Base-by-base conservation (phyloP, 768 basidiomycete genomes). In the Russula compacta region DNA sequence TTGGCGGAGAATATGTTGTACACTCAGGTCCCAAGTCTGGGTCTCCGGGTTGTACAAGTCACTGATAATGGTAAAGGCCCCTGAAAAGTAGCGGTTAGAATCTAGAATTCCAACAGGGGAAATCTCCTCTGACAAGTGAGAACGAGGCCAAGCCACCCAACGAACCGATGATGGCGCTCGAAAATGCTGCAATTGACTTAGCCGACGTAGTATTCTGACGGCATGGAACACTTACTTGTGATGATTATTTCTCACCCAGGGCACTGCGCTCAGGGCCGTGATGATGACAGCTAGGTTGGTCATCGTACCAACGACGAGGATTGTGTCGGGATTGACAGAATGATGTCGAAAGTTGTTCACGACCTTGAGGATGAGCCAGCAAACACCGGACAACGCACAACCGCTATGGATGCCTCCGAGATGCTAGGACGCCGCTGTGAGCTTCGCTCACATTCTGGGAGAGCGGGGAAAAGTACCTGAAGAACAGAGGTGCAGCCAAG, bases 401-500 rank as follows among this genome's bases (percentile, higher is more conserved):
- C 77, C 77, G 2, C 73, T 75, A 66, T 78, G 77, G 46, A 78
- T 75, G n/a, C 77, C 77, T 17, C 77, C 77, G 7, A 77, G 66
- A 58, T 77, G 77, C 63, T 78, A 72, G 32, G 72, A 14, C 39
- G 56, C 0, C 5, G 36, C 54, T 6, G 48, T 48, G 19, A 42
- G 33, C 1, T 43, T 44, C 39, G 10, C 24, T 39, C 33, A 36
- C 9, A 19, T 2, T 32, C 9, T 7, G 17, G 29, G 24, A 53
- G 38, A 10, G 10, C 6, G 58, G 6, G n/a, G 10, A 6, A 3
- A 24, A 70, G 40, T 64, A 82, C 84, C 77, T 86, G 85, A 43
- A 88, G 78, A 10, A 84, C 81, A 32, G 86, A 87, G 0, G 87
- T 89, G 73, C 85, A 87, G 33, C 80, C 84, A 19, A 89, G 76